These are phyloP conservation scores for Amanita pseudoporphyria DNA, from an alignment of 768 basidiomycete genomes.

Conservation along the genomic window DNA sequence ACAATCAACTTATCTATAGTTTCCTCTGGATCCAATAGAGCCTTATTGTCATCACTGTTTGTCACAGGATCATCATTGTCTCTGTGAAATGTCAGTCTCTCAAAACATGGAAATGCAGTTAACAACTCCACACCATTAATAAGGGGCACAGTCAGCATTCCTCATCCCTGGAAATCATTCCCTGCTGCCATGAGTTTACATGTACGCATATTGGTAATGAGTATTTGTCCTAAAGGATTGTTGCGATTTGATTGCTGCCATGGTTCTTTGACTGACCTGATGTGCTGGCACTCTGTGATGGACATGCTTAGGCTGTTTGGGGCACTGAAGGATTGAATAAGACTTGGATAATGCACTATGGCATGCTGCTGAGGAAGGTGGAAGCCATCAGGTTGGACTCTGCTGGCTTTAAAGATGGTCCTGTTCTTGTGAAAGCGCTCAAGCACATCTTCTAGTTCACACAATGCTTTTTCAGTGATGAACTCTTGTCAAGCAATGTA, in stretches of 20 bases:
- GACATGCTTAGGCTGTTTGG: constrained; percentile 13
- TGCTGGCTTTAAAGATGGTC: constrained; percentile 2
- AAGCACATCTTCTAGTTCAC: constrained; percentile 6
- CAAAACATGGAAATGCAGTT: too few relatives aligned
- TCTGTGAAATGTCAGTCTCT: too few relatives aligned
- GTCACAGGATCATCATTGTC: too few relatives aligned
- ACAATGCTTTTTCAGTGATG: constrained; percentile 12
- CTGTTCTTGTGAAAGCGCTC: constrained; percentile 10
- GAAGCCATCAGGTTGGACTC: constrained; percentile 10
- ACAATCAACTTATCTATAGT: too few relatives aligned
- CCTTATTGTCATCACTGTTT: too few relatives aligned
- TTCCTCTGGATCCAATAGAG: too few relatives aligned
- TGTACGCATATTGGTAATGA: constrained; percentile 12
- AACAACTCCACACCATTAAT: too few relatives aligned
- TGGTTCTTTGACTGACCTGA: constrained; percentile 17
- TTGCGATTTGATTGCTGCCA: constrained; percentile 13
- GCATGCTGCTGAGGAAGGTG: constrained; percentile 18
- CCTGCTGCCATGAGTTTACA: background rate
- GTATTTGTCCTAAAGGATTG: constrained; percentile 15
- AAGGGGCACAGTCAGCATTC: too few relatives aligned
- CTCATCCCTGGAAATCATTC: too few relatives aligned
- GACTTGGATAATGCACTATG: constrained; percentile 9
- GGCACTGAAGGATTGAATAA: constrained; percentile 12
- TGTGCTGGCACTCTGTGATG: constrained; percentile 14
- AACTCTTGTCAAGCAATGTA: constrained; percentile 15